These are phyloP conservation scores for Isabelozyma heimii DNA, from an alignment of 805 yeast genomes.

Conservation along the genomic window DNA sequence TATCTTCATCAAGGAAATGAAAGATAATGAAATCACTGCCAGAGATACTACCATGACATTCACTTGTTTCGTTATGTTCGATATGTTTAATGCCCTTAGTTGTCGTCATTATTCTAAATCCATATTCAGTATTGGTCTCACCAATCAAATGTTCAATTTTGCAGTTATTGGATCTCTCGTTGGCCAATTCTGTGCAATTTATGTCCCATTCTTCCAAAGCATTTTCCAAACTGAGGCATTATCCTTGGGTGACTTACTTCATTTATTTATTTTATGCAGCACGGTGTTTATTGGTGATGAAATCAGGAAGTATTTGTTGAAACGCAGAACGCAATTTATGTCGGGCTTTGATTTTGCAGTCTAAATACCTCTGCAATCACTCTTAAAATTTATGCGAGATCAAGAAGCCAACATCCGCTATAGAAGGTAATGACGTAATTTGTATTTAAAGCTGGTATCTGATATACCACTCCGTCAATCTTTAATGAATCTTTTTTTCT, in stretches of 20 bases:
- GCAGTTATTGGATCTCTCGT: constrained; percentile 86
- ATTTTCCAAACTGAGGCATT: constrained; percentile 95
- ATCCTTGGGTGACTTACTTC: constrained; percentile 62
- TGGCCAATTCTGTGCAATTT: constrained; percentile 92
- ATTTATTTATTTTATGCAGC: constrained; percentile 64
- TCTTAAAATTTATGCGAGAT: too few species aligned
- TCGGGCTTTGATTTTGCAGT: background rate
- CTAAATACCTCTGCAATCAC: background rate
- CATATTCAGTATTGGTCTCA: constrained; percentile 75
- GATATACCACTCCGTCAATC: background rate
- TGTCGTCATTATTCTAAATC: constrained; percentile 89
- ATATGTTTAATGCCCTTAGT: constrained; percentile 93
- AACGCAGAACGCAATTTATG: constrained; percentile 13
- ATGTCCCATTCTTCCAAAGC: constrained; percentile 87
- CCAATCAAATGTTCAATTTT: constrained; percentile 86
- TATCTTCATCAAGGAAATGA: constrained; percentile 84
- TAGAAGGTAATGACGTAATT: background rate
- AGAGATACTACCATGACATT: constrained; percentile 99
- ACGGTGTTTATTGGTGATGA: constrained; percentile 87
- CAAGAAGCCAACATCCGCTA: too few species aligned
- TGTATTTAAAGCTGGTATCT: too few species aligned
- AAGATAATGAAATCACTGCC: constrained; percentile 75
- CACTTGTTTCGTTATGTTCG: constrained; percentile 93
- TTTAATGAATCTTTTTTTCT: background rate
- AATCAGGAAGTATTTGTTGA: constrained; percentile 53